Evolutionary conservation across 2,329 filamentous ascomycete genomes (phyloP), one percentile per base, ranked within the genome.

Genomic region (Scedosporium minutisporum): DNA sequence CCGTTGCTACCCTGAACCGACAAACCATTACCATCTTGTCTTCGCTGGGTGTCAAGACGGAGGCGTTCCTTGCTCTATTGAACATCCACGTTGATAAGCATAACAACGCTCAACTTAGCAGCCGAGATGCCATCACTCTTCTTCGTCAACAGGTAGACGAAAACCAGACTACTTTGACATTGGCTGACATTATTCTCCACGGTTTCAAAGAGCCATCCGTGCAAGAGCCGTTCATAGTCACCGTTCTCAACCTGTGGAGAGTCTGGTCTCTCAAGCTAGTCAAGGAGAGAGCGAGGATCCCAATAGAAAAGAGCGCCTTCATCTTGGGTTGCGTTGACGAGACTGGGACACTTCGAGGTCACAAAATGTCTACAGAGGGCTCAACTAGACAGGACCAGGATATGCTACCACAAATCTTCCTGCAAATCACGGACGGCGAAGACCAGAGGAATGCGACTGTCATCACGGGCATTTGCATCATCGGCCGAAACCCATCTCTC

Each of bases 401-500:
- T 7, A 74, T 79, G 1, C 76, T 96, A 1, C 92, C 95, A 0
- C 87, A 99, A 69, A 91, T 99, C 7, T 99, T 97, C 69, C 72
- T 97, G 0, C 93, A 97, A 70, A 79, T 97, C 0, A 87, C 87
- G 0, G 81, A 83, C 60, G 71, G 84, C 7, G 78, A 79, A 0
- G 77, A 79, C 41, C 75, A 75, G 1, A 77, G 80, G 23, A 87
- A 88, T 68, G 82, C 78, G 60, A 77, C 93, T 1, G 82, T 97
- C 25, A 82, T 97, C 27, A 80, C 86, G 65, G 93, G 92, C 0
- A 70, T 91, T 3, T 97, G 95, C 68, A 78, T 96, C 6, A 80
- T 99, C 0, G 93, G 92, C 1, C 87, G 95, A 27, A 99, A 99
- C 68, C 95, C 95, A 0, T 97, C 93, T 0, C 81, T 99, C 6